Percentiles rank a stretch among this genome's conserved stretches.
Conservation (phyloP, 805 yeast genomes). For the Saccharomycopsis fermentans region DNA sequence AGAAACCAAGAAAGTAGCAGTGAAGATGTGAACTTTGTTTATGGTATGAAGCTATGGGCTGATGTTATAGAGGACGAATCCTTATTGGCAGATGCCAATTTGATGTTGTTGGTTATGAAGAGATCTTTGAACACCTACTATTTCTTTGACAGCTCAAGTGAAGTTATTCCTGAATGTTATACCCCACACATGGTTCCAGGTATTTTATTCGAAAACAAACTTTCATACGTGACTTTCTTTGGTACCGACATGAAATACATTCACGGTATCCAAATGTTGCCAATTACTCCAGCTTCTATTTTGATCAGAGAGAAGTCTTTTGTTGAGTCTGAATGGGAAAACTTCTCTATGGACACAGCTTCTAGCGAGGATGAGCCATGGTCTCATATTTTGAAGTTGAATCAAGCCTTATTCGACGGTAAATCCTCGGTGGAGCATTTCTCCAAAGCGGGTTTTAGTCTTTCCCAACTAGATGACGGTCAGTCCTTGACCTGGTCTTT, state of each 20-base stretch:
- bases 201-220: slow-evolving; percentile 59
- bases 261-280: slow-evolving; percentile 74
- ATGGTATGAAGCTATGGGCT: slow-evolving; percentile 65
- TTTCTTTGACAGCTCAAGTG: slow-evolving; percentile 48
- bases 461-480: slow-evolving; percentile 44
- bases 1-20: slow-evolving; percentile 64
- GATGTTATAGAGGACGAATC: slow-evolving; percentile 40
- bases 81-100: slow-evolving; percentile 45
- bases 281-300: slow-evolving; percentile 57
- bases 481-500: slow-evolving; percentile 54
- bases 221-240: slow-evolving; percentile 64
- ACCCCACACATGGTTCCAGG: slow-evolving; percentile 56
- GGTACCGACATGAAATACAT: slow-evolving; percentile 52
- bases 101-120: slow-evolving; percentile 47
- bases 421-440: slow-evolving; percentile 33
- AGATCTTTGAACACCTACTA: slow-evolving; percentile 47
- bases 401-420: slow-evolving; percentile 38
- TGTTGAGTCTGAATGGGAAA: slow-evolving; percentile 52
- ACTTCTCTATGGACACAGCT: slow-evolving; percentile 25
- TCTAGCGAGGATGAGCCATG: slow-evolving; percentile 6
- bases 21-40: slow-evolving; percentile 61
- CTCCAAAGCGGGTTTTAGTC: slow-evolving; percentile 25
- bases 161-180: slow-evolving; percentile 39
- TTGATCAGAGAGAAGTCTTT: slow-evolving; percentile 43
- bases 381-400: slow-evolving; percentile 28